phyloP scores from a whole-genome alignment of 2,329 filamentous ascomycete genomes.

The Xylaria multiplex region DNA sequence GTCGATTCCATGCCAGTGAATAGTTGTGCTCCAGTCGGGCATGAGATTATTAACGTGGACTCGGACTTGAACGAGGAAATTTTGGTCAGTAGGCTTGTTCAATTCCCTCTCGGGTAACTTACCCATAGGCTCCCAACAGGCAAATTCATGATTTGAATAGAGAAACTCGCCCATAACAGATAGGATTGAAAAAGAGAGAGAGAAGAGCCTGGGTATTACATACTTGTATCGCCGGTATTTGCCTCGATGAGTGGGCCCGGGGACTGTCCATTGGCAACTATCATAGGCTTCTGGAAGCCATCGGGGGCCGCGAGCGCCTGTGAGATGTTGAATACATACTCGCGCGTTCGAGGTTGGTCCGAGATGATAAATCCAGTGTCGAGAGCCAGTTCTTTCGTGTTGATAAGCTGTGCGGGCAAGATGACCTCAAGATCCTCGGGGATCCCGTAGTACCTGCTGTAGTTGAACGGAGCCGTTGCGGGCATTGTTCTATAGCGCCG shows the following conservation, averaged over 20 bases:
- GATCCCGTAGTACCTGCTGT: constrained; percentile 41
- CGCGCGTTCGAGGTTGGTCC: constrained; percentile 38
- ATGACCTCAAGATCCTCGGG: constrained; percentile 41
- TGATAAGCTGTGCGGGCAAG: constrained; percentile 42
- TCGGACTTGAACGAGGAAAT: constrained; percentile 41
- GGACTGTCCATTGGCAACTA: constrained; percentile 54
- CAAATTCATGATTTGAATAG: not conserved
- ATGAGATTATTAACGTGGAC: constrained; percentile 55
- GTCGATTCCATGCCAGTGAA: constrained; percentile 77
- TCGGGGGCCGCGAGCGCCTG: constrained; percentile 50
- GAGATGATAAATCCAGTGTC: constrained; percentile 42
- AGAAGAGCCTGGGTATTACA: not conserved
- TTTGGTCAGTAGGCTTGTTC: constrained; percentile 4
- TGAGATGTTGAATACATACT: constrained; percentile 50
- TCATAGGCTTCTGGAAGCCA: constrained; percentile 52
- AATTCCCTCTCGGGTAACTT: not conserved
- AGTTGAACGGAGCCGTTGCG: constrained; percentile 24
- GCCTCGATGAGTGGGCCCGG: constrained; percentile 59
- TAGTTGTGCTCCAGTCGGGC: constrained; percentile 56
- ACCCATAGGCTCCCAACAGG: too few species aligned
- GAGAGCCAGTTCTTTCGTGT: constrained; percentile 46
- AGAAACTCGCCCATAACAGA: not conserved
- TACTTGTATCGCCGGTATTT: constrained; percentile 53
- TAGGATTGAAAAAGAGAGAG: not conserved
- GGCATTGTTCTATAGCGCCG: constrained; percentile 26